Evolutionary conservation across 495 filamentous ascomycete species (phyloP).

Genomic region (Penicillium waksmanii): DNA sequence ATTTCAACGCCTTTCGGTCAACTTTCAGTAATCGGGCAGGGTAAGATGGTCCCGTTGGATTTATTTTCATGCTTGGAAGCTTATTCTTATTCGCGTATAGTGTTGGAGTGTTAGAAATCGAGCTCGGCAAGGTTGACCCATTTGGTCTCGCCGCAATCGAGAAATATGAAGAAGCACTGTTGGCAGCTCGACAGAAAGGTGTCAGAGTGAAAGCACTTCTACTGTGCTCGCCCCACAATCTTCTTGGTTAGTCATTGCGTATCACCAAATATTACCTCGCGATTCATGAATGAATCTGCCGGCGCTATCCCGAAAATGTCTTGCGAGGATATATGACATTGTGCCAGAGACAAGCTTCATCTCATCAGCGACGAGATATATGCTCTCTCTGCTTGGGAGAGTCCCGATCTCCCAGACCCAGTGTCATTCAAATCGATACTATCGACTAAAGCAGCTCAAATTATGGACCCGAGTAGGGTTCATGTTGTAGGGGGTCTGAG

Average conservation of each 20-base stretch:
- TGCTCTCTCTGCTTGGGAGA: constrained; percentile 46
- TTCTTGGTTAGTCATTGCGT: constrained; percentile 27
- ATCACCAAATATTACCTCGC: neutral
- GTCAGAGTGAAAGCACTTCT: constrained; percentile 47
- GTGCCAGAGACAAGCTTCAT: constrained; percentile 47
- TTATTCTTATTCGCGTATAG: constrained; percentile 17
- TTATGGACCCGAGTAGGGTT: constrained; percentile 44
- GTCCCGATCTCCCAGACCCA: constrained; percentile 20
- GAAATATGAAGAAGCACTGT: constrained; percentile 30
- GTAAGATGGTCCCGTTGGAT: neutral
- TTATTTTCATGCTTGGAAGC: neutral
- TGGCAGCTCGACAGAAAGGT: constrained; percentile 19
- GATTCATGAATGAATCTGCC: constrained; percentile 3
- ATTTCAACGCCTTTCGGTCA: constrained; percentile 28
- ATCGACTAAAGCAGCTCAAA: constrained; percentile 34
- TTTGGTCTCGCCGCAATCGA: constrained; percentile 41
- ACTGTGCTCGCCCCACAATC: constrained; percentile 58
- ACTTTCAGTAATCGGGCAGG: constrained; percentile 11
- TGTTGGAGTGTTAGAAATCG: constrained; percentile 37
- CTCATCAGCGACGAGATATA: constrained; percentile 58
- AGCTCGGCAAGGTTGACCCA: constrained; percentile 41
- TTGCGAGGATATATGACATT: constrained; percentile 33
- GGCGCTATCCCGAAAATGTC: constrained; percentile 47
- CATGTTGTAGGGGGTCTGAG: constrained; percentile 37
- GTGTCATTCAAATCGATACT: constrained; percentile 44